phyloP scores from a whole-genome alignment of 768 basidiomycete species.

The Lactifluus volemus region DNA sequence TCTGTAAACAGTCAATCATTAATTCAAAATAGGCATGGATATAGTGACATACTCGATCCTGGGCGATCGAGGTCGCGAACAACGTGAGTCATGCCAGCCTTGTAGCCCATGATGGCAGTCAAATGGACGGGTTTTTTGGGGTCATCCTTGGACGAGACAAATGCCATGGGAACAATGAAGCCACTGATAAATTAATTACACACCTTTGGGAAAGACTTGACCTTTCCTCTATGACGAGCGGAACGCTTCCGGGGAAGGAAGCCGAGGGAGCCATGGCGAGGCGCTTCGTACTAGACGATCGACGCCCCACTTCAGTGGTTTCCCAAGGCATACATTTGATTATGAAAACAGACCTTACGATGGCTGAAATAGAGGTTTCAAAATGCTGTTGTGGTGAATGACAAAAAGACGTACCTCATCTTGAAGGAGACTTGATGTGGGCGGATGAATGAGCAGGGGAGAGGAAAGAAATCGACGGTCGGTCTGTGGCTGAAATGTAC shows the following conservation, averaged over 20 bases:
- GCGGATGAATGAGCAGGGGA: background rate
- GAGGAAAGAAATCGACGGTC: background rate
- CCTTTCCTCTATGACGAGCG: conserved; percentile 96
- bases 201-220: conserved; percentile 99
- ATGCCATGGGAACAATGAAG: background rate
- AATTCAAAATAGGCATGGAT: background rate
- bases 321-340: conserved; percentile 14
- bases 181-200: conserved; percentile 21
- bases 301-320: conserved; percentile 23
- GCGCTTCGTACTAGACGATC: conserved; percentile 81
- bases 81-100: conserved; percentile 99
- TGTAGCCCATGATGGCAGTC: conserved; percentile 98
- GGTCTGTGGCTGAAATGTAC: conserved; percentile 17
- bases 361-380: conserved; percentile 43
- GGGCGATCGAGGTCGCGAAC: conserved; percentile 99
- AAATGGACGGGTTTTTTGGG: conserved; percentile 98
- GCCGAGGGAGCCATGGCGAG: conserved; percentile 95
- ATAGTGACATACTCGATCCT: conserved; percentile 78
- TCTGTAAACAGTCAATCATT: conserved; percentile 41
- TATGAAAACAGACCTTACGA: conserved; percentile 58
- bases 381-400: background rate
- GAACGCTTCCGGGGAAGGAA: conserved; percentile 96
- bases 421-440: conserved; percentile 19
- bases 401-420: conserved; percentile 31
- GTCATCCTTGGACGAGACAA: conserved; percentile 68